Base-by-base conservation (phyloP, 2,329 filamentous ascomycete species). In the Thyridium curvatum region DNA sequence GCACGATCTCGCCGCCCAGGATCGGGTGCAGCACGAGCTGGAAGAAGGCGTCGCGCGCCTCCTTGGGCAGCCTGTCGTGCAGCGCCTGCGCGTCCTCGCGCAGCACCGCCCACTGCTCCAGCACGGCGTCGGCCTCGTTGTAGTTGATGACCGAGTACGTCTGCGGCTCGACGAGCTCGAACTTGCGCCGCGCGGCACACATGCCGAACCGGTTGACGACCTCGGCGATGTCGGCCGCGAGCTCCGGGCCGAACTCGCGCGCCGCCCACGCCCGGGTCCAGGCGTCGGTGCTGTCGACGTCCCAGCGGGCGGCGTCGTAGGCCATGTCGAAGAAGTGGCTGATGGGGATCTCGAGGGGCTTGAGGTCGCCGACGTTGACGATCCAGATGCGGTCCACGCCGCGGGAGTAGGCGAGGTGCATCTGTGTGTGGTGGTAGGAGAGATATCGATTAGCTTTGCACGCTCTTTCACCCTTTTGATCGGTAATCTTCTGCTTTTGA, bases 261-360 rank as follows among this genome's bases (percentile, higher is more conserved):
- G 67, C 53, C 2, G 77, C 75, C 64, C 48, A 58, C 21, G 21
- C 21, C 21, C 6, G 21, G 6, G 21, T 10, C 21, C 21, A 26
- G 53, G 10, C 64, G 52, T 1, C 72, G 68, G 18, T 71, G 76
- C 34, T 74, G 67, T 14, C 18, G 37, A 72, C 66, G n/a, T 68
- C 65, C 68, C 74, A 82, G 2, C 61, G 53, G 15, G 71, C 59
- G 16, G 74, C 71, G 50, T 85, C 75, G 52, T 85, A 86, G 2
- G 79, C 82, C 43, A 85, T 66, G 46, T 84, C 79, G 45, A 85
- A 63, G 61, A 79, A 84, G 55, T 84, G 79, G 51, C 66, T 77
- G 52, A 84, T 77, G 15, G 80, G 78, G 13, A 84, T 67, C 60
- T 84, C 66, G 4, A 79, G 64, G 1, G 75, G 74, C 58, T 83